Base-by-base conservation (phyloP, 306 rosid genomes). In the Inga leiocalycina region DNA sequence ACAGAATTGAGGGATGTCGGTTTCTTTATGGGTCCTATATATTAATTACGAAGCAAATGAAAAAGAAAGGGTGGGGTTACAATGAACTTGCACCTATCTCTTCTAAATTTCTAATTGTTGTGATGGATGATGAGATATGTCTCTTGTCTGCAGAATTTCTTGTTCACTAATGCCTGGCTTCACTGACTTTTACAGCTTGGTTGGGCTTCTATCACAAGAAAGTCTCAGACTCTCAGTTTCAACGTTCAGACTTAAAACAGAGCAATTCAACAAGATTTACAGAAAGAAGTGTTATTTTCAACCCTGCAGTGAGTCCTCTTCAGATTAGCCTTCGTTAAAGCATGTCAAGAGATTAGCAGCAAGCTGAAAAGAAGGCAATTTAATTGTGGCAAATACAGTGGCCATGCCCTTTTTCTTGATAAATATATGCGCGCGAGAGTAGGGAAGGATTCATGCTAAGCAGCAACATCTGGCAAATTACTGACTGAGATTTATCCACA, bases 111-210 rank as follows among this genome's bases (percentile, higher is more conserved):
- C 84, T 79, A 76, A 68, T 76, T 84, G 84, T 79, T 62, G 66
- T 79, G 80, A 87, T 84, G 86, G 88, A 66, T 87, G 87, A 85
- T 77, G 90, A 88, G 86, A 80, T 78, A 81, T 77, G 84, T 87
- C 85, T 81, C 85, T 41, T 81, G 83, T 79, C 71, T 61, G 35
- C 81, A 48, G 52, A 81, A 82, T 78, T 81, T 77, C 62, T 73
- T 82, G 76, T 48, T 62, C 77, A 43, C n/a, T 35, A 67, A 80
- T 83, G 84, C 80, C 81, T 75, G 54, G 10, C 66, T 72, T 51
- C 65, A 49, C 71, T 70, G 51, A 41, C 75, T 52, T 79, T 75
- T 44, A 14, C 49, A 54, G 71, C 62, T 84, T 81, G 76, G 71
- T 24, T 22, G 61, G 80, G 71, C 41, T 79, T 66, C 68, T 15